Conservation (phyloP, 352 stramenopile species). For the Aphanomyces astaci region DNA sequence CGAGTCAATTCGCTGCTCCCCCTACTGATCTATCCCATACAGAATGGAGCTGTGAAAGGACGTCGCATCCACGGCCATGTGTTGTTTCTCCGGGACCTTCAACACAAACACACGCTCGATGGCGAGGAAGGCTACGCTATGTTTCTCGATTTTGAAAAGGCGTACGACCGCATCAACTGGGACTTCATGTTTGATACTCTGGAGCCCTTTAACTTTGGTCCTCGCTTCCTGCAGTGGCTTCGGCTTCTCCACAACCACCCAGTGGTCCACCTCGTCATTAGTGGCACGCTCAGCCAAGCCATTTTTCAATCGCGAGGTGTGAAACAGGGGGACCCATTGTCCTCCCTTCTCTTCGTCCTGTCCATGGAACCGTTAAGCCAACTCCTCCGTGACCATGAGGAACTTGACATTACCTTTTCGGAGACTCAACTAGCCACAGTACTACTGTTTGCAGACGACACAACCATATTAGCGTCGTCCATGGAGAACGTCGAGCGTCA, state of each 20-base stretch:
- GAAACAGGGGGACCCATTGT: constrained; percentile 29
- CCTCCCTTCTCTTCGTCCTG: constrained; percentile 22
- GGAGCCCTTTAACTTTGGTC: constrained; percentile 20
- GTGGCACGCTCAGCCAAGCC: neutral
- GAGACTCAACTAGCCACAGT: neutral
- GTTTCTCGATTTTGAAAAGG: constrained; percentile 29
- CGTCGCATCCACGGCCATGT: constrained; percentile 25
- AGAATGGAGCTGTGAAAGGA: constrained; percentile 24
- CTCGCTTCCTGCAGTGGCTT: constrained; percentile 17
- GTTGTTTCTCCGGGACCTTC: constrained; percentile 22
- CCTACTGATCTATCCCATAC: constrained; percentile 25
- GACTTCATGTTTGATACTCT: constrained; percentile 24
- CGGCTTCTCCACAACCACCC: constrained; percentile 21
- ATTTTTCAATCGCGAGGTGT: constrained; percentile 14
- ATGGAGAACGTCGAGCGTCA: constrained; percentile 1
- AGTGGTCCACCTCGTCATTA: constrained; percentile 21
- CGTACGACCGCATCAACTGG: constrained; percentile 28
- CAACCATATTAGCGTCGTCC: neutral
- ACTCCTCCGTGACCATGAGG: neutral
- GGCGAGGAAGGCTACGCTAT: constrained; percentile 18
- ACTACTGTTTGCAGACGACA: constrained; percentile 26
- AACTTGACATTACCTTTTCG: constrained; percentile 10
- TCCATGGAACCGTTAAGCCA: constrained; percentile 26
- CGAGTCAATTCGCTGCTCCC: neutral
- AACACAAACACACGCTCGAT: constrained; percentile 14